Base-by-base conservation (phyloP, 768 basidiomycete species). In the Leucogyrophana mollusca region DNA sequence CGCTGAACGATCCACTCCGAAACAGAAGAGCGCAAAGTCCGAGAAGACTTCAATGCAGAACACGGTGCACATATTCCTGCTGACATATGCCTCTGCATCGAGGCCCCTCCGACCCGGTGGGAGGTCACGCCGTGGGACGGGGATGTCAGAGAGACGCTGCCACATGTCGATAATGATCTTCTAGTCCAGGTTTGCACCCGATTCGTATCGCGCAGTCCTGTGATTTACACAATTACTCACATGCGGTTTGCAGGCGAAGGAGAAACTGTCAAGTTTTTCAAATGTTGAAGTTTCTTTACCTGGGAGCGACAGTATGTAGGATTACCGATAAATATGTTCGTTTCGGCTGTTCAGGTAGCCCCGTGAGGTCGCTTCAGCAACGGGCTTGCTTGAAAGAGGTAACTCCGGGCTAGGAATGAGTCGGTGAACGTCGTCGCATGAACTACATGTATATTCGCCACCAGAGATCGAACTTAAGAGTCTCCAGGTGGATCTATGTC, bases 21-120 rank as follows among this genome's bases (percentile, higher is more conserved):
- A 13, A 24, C 57, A 92, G 90, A 88, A 68, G 90, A 93, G 61
- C 73, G 74, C 17, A 70, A 73, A 46, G 62, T 78, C 10, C 78
- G 90, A 30, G 74, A 76, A 38, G 75, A 73, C 25, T 93, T 93
- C 63, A 88, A 89, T 50, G 71, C 72, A 3, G 83, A 84, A 37
- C 82, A 91, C 40, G 90, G 88, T 0, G 73, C 73, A 10, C 78
- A 85, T 60, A 74, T 93, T 2, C 90, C 90, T 1, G 77, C 83
- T 52, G 90, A 93, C 53, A 74, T 93, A 32, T 92, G 90, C 59
- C 67, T 90, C 13, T 87, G 78, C 49, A 81, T 91, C 43, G 79
- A 78, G 52, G 87, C 90, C 59, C 64, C 77, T 9, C 90, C 90
- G 9, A 89, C 87, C 30, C 74, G 73, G 43, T 90, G 85, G 83